These are phyloP conservation scores for Lachnellula subtilissima DNA, from an alignment of 2,329 filamentous ascomycete genomes.

Conservation along the genomic window DNA sequence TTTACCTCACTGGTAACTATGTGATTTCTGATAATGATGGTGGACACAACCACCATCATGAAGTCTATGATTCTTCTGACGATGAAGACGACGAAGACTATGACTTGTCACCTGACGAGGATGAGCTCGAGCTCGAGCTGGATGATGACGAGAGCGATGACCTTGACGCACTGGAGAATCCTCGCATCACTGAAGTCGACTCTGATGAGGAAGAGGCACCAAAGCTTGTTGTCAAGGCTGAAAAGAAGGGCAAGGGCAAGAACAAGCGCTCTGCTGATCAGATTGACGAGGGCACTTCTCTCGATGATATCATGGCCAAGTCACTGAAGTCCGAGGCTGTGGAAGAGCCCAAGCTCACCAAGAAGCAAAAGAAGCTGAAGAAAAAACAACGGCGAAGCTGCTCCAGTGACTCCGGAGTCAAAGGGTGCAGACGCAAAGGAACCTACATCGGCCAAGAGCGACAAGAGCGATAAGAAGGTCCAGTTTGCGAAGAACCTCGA, in stretches of 20 bases:
- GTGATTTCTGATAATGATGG: slow-evolving; percentile 64
- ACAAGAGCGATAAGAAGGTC: slow-evolving; percentile 84
- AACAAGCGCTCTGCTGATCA: slow-evolving; percentile 88
- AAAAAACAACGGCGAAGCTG: slow-evolving; percentile 96
- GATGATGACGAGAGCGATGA: slow-evolving; percentile 66
- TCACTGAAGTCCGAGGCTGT: slow-evolving; percentile 49
- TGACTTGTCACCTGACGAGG: slow-evolving; percentile 73
- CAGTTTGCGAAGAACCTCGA: slow-evolving; percentile 99
- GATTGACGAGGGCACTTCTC: slow-evolving; percentile 56
- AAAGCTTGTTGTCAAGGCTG: slow-evolving; percentile 45
- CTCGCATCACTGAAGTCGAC: slow-evolving; percentile 78
- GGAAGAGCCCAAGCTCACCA: slow-evolving; percentile 74
- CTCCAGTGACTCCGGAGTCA: slow-evolving; percentile 51
- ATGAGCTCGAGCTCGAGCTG: slow-evolving; percentile 59
- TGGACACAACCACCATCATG: slow-evolving; percentile 49
- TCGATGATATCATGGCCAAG: slow-evolving; percentile 85
- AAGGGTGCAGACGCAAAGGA: slow-evolving; percentile 52
- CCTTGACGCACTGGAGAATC: slow-evolving; percentile 71
- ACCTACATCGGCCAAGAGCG: slow-evolving; percentile 38
- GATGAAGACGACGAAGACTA: slow-evolving; percentile 67
- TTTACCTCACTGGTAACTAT: slow-evolving; percentile 96
- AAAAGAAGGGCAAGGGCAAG: slow-evolving; percentile 72
- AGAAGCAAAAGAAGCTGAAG: slow-evolving; percentile 99
- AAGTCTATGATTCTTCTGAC: slow-evolving; percentile 57
- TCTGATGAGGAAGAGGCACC: slow-evolving; percentile 71